Evolutionary conservation across 1,139 yeast genomes (phyloP).

Genomic region (Debaryomyces subglobosus): DNA sequence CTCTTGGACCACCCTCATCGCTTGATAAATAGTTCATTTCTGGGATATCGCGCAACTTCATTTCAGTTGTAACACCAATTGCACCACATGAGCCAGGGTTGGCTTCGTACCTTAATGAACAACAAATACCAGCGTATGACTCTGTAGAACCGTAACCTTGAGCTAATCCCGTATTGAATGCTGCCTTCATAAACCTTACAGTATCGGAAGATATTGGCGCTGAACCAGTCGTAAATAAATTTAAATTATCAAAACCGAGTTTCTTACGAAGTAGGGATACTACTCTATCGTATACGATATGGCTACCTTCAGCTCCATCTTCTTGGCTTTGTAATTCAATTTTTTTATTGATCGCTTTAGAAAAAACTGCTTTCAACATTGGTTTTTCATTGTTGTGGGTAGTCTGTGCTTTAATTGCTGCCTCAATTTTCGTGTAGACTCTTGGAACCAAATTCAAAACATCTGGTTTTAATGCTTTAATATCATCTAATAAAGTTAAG

Average conservation of each 20-base stretch:
- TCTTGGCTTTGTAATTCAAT: slow-evolving; percentile 30
- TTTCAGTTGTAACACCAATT: slow-evolving; percentile 36
- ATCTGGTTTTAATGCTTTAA: slow-evolving; percentile 37
- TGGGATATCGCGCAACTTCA: slow-evolving; percentile 40
- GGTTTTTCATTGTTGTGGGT: slow-evolving; percentile 46
- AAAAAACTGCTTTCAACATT: slow-evolving; percentile 25
- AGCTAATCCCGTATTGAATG: slow-evolving; percentile 39
- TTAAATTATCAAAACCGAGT: slow-evolving; percentile 39
- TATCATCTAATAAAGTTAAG: slow-evolving; percentile 41
- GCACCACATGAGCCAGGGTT: slow-evolving; percentile 48
- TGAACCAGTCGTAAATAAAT: slow-evolving; percentile 37
- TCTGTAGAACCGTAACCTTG: slow-evolving; percentile 54
- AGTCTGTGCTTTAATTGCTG: slow-evolving; percentile 50
- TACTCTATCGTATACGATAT: slow-evolving; percentile 35
- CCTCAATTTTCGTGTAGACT: slow-evolving; percentile 41
- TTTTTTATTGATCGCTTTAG: slow-evolving; percentile 35
- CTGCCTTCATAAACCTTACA: slow-evolving; percentile 42
- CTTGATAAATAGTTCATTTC: slow-evolving; percentile 38
- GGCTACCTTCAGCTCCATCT: slow-evolving; percentile 35
- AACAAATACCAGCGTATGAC: slow-evolving; percentile 45
- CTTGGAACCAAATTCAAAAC: slow-evolving; percentile 44
- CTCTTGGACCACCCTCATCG: slow-evolving; percentile 42
- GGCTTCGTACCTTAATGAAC: slow-evolving; percentile 34
- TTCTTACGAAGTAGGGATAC: slow-evolving; percentile 31
- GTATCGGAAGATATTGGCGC: slow-evolving; percentile 50